Conservation (phyloP, 768 basidiomycete species). For the Amanita subjunquillea region DNA sequence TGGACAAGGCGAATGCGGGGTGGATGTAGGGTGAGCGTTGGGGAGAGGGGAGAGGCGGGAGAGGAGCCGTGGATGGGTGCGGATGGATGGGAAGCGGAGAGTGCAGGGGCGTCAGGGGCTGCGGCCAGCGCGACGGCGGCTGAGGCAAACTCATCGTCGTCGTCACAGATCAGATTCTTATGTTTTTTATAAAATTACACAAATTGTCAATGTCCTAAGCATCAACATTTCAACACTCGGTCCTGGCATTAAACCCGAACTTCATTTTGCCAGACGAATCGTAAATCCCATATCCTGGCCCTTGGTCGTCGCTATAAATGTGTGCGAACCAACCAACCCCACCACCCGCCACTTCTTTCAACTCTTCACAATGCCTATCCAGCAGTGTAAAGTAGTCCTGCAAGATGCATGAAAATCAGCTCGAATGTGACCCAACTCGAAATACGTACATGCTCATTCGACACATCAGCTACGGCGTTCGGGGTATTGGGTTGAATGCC, state of each 20-base stretch:
- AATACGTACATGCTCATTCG: conserved; percentile 33
- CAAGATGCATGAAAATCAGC: neutral
- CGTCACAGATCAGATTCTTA: no score
- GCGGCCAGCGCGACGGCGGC: conserved; percentile 16
- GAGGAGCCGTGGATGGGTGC: conserved; percentile 14
- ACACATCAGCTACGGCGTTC: conserved; percentile 34
- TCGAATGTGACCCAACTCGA: neutral
- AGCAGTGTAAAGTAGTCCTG: conserved; percentile 39
- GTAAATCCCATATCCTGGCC: conserved; percentile 53
- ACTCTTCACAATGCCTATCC: conserved; percentile 38
- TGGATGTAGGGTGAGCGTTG: conserved; percentile 23
- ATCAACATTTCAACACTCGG: conserved; percentile 20
- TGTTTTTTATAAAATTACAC: no score
- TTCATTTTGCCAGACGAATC: conserved; percentile 29
- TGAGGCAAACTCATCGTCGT: conserved; percentile 9
- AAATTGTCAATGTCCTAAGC: no score
- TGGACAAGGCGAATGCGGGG: conserved; percentile 32
- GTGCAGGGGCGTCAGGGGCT: conserved; percentile 17
- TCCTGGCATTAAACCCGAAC: conserved; percentile 44
- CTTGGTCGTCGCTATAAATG: conserved; percentile 44
- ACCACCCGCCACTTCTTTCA: conserved; percentile 39
- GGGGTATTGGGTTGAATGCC: conserved; percentile 46
- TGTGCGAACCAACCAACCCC: conserved; percentile 63
- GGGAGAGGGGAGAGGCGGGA: conserved; percentile 29
- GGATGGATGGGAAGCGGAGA: conserved; percentile 26